phyloP scores from a whole-genome alignment of 164 flowering plant species.

The Stephania japonica region DNA sequence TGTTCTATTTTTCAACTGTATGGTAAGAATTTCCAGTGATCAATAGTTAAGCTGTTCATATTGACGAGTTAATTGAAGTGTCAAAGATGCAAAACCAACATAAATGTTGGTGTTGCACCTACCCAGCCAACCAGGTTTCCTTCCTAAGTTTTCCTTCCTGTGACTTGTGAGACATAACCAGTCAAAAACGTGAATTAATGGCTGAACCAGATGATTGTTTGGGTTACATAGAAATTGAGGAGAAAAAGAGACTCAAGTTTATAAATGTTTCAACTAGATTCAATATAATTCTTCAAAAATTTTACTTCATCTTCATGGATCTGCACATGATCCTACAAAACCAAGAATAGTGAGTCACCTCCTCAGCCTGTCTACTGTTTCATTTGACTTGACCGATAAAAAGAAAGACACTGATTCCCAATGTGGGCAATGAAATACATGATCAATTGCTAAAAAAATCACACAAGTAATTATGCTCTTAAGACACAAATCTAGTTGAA shows the following conservation, averaged over 20 bases:
- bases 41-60: neutral
- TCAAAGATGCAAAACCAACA: neutral
- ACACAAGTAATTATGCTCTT: neutral
- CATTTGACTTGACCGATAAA: neutral
- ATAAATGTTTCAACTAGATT: neutral
- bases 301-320: slow-evolving; percentile 1
- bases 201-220: neutral
- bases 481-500: neutral
- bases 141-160: neutral
- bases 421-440: slow-evolving; percentile 2
- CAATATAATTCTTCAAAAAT: neutral
- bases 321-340: slow-evolving; percentile 6
- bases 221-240: neutral
- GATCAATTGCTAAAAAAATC: neutral
- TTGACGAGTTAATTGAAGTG: neutral
- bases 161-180: neutral
- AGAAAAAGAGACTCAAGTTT: neutral
- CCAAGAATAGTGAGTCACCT: neutral
- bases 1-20: neutral
- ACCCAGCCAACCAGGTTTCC: neutral
- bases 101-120: neutral
- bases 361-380: neutral
- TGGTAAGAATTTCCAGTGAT: neutral
- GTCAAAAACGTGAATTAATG: neutral
- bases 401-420: slow-evolving; percentile 5